Evolutionary conservation across 1,284 basidiomycete species (phyloP).

Genomic region (Lignosus rhinocerotis): DNA sequence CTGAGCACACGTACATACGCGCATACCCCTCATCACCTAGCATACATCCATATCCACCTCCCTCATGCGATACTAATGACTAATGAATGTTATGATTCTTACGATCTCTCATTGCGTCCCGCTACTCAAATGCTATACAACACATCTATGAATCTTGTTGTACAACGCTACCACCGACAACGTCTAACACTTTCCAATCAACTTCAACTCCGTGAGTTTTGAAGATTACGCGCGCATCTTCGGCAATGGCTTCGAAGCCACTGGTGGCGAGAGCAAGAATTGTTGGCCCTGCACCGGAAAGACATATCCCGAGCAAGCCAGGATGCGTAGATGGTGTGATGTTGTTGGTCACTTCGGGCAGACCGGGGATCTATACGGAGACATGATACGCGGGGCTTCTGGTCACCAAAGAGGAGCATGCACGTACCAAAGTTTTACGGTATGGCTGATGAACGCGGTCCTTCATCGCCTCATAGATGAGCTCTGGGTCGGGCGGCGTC

Average conservation of each 20-base stretch:
- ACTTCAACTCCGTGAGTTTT: conserved; percentile 73
- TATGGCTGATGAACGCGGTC: conserved; percentile 98
- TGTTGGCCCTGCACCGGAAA: conserved; percentile 97
- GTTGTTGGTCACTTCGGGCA: conserved; percentile 85
- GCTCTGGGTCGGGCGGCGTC: conserved; percentile 87
- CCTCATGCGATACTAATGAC: conserved; percentile 16
- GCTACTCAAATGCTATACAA: neutral
- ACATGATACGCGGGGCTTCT: neutral
- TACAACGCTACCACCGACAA: conserved; percentile 55
- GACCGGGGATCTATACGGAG: conserved; percentile 81
- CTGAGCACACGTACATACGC: conserved; percentile 10
- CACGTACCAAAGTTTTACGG: conserved; percentile 77
- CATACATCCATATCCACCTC: conserved; percentile 17
- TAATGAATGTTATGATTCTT: too few species aligned
- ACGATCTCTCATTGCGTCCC: too few species aligned
- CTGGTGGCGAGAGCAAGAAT: conserved; percentile 94
- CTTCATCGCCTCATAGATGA: conserved; percentile 99
- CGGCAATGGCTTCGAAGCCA: conserved; percentile 82
- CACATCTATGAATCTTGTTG: conserved; percentile 13
- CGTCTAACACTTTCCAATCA: conserved; percentile 75
- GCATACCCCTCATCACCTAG: conserved; percentile 21
- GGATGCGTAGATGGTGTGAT: conserved; percentile 90
- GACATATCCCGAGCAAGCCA: conserved; percentile 94
- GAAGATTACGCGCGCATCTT: conserved; percentile 80
- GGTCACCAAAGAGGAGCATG: neutral